Evolutionary conservation across 352 stramenopile genomes (phyloP).

Genomic region (Globisporangium solare): DNA sequence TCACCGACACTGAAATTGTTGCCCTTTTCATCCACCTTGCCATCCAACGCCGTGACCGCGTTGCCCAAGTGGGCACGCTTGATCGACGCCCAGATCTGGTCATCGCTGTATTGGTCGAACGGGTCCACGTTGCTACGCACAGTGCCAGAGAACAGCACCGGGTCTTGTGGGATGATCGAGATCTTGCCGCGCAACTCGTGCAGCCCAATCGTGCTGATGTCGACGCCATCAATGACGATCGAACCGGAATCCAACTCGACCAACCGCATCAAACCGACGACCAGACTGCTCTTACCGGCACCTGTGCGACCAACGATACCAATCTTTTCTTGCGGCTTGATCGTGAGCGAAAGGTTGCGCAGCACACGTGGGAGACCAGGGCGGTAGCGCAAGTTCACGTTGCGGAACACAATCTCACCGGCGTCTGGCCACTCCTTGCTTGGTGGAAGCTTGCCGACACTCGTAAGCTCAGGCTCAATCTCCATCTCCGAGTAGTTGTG

Average conservation of each 20-base stretch:
- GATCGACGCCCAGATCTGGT: conserved; percentile 72
- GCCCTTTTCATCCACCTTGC: conserved; percentile 84
- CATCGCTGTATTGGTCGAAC: conserved; percentile 67
- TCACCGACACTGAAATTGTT: conserved; percentile 95
- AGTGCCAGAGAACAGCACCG: conserved; percentile 87
- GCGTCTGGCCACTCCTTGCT: conserved; percentile 56
- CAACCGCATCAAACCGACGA: conserved; percentile 81
- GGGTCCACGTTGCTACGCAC: conserved; percentile 88
- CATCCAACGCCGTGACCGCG: conserved; percentile 38
- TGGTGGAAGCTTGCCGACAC: conserved; percentile 73
- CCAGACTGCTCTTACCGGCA: conserved; percentile 77
- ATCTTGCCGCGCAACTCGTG: conserved; percentile 25
- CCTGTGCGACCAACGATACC: conserved; percentile 62
- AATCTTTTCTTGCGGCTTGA: conserved; percentile 71
- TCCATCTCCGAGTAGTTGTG: conserved; percentile 63
- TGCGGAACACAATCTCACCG: conserved; percentile 70
- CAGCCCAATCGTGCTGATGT: conserved; percentile 26
- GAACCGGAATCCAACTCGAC: conserved; percentile 61
- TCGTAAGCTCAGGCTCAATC: conserved; percentile 77
- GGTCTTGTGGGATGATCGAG: conserved; percentile 88
- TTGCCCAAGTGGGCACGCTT: conserved; percentile 64
- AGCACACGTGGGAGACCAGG: conserved; percentile 38
- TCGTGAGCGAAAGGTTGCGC: conserved; percentile 48
- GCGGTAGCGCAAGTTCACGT: conserved; percentile 85
- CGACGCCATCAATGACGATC: conserved; percentile 30